Base-by-base conservation (phyloP, 192 early-diverging fungal genomes). In the Umbelopsis sp. region DNA sequence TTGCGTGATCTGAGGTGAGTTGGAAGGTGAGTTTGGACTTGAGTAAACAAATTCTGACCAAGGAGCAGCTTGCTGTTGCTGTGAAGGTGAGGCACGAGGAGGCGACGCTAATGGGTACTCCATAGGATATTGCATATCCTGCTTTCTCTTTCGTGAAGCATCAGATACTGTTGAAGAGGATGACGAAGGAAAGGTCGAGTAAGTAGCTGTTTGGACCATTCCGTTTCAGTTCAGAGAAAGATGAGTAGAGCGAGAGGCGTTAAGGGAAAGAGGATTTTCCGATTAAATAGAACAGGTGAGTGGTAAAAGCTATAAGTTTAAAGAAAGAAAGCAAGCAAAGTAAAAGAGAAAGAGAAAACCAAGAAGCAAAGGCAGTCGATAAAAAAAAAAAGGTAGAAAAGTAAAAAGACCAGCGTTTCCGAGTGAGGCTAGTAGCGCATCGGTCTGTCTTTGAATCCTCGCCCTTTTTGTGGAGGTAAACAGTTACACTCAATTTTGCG, bases 21-120 rank as follows among this genome's bases (percentile, higher is more conserved):
- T 45, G 54, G 54, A 38, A 65, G 73, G 73, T 51, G 73, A 75
- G n/a, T 50, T 69, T 16, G 73, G 73, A 50, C 36, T 45, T 2
- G 73, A 75, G 50, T 75, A 75, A 36, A 75, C 62, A 51, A 70
- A 75, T 29, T 75, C 73, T 26, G 68, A 66, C 73, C 73, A 75
- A 22, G 71, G 65, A 66, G 71, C 29, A 34, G 56, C 56, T 41
- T 41, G 38, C 56, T 59, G 54, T 59, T 59, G 54, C 26, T 29
- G 31, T 62, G 56, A 34, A 34, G 56, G 25, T n/a, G 52, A 26
- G 21, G 52, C 12, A 25, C 52, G 52, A 54, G 52, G 21, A 25
- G 52, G 56, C 5, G 56, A 62, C 6, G 56, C 16, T 31, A 62
- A 6, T 29, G 26, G 17, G 31, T 62, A 62, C 16, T 62, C 56